Percentiles rank a stretch among this genome's conserved stretches.
These are phyloP conservation scores for Gymnopilus dilepis DNA, from an alignment of 768 basidiomycete species.

Conservation along the genomic window DNA sequence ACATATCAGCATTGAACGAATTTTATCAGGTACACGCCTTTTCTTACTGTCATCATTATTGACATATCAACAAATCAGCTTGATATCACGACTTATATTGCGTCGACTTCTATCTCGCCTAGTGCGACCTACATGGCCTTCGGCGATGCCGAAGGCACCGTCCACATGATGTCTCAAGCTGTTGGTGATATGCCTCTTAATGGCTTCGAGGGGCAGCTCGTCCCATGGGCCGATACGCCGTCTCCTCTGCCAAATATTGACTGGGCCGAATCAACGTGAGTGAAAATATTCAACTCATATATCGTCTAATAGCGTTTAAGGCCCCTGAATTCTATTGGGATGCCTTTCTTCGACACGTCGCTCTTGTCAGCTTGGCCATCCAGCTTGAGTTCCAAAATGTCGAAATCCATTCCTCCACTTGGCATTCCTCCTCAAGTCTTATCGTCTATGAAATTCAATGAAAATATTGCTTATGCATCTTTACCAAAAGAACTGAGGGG, in stretches of 20 bases:
- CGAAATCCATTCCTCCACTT: constrained; percentile 67
- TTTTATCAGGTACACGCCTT: constrained; percentile 73
- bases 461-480: constrained; percentile 88
- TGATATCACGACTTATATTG: constrained; percentile 76
- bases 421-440: constrained; percentile 84
- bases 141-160: constrained; percentile 83
- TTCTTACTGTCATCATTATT: neutral
- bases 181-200: constrained; percentile 81
- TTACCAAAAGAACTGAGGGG: constrained; percentile 87
- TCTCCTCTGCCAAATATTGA: constrained; percentile 70
- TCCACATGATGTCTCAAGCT: constrained; percentile 81
- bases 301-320: constrained; percentile 41
- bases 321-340: constrained; percentile 86
- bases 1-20: constrained; percentile 67
- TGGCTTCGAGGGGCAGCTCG: constrained; percentile 84
- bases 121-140: constrained; percentile 93
- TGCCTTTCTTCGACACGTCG: constrained; percentile 79
- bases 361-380: constrained; percentile 79
- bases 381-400: constrained; percentile 42
- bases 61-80: constrained; percentile 51
- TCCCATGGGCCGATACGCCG: constrained; percentile 83
- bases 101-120: constrained; percentile 80
- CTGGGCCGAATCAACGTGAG: constrained; percentile 87
- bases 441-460: constrained; percentile 81
- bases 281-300: constrained; percentile 3